phyloP scores from a whole-genome alignment of 768 basidiomycete species.

The Termitomyces sp. region DNA sequence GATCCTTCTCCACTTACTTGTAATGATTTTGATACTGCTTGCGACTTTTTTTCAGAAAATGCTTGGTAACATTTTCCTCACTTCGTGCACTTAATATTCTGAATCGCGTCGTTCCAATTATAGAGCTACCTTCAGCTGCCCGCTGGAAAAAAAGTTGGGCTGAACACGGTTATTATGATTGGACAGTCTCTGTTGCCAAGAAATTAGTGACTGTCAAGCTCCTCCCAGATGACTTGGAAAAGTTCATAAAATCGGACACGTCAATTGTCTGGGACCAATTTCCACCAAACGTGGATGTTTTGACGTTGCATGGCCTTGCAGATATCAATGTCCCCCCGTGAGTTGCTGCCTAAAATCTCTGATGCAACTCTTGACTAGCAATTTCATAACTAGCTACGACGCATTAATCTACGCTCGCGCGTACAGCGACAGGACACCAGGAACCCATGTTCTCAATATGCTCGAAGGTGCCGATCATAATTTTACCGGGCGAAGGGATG shows the following conservation, averaged over 20 bases:
- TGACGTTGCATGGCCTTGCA: slow-evolving; percentile 73
- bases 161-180: slow-evolving; percentile 57
- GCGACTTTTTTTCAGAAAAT: slow-evolving; percentile 31
- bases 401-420: slow-evolving; percentile 65
- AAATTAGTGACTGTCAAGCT: slow-evolving; percentile 50
- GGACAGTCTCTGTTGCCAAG: slow-evolving; percentile 65
- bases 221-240: slow-evolving; percentile 55
- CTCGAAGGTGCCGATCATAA: slow-evolving; percentile 81
- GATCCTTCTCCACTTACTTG: background rate
- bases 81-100: too few species aligned
- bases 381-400: slow-evolving; percentile 53
- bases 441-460: slow-evolving; percentile 67
- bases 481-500: slow-evolving; percentile 64
- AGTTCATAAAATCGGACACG: slow-evolving; percentile 64
- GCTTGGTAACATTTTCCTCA: slow-evolving; percentile 30
- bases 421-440: slow-evolving; percentile 52
- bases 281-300: slow-evolving; percentile 58
- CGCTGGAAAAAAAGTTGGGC: slow-evolving; percentile 49
- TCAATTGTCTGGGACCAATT: slow-evolving; percentile 67
- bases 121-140: slow-evolving; percentile 27
- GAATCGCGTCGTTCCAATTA: too few species aligned
- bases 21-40: background rate
- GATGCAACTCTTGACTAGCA: background rate
- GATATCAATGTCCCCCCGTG: slow-evolving; percentile 71
- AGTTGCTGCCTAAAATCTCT: slow-evolving; percentile 21